Percentiles rank a stretch among this genome's conserved stretches.
Conservation (phyloP, 352 stramenopile species). For the Globisporangium spinosum region DNA sequence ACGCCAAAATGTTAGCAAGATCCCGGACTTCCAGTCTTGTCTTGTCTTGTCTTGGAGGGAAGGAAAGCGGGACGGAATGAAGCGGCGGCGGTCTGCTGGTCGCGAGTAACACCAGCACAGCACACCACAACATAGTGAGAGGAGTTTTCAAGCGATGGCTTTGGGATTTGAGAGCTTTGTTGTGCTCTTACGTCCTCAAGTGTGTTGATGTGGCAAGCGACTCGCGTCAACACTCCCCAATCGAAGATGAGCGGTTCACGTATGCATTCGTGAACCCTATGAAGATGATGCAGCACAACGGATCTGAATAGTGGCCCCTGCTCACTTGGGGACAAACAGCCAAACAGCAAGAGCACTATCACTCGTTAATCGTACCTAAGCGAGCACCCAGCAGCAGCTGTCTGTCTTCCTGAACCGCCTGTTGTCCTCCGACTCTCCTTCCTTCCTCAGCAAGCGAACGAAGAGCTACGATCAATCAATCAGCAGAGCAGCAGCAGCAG, state of each 20-base stretch:
- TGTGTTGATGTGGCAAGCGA: not conserved
- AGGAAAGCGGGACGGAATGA: not conserved
- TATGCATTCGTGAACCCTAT: not conserved
- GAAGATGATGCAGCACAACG: not conserved
- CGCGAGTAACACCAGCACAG: not conserved
- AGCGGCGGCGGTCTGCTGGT: not conserved
- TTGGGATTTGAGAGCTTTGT: not conserved
- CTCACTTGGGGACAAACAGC: not conserved
- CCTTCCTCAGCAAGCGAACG: not conserved
- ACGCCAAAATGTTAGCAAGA: too few relatives aligned
- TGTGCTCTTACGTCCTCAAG: not conserved
- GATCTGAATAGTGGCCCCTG: slow-evolving; percentile 1
- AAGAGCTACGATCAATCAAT: not conserved
- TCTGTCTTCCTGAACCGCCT: not conserved
- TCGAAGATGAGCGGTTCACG: too few relatives aligned
- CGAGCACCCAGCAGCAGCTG: not conserved
- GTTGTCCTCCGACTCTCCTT: slow-evolving; percentile 9
- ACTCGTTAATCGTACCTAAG: not conserved
- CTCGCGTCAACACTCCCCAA: not conserved
- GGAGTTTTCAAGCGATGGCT: not conserved
- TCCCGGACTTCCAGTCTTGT: too few relatives aligned
- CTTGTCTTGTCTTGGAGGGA: too few relatives aligned
- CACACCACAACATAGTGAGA: not conserved
- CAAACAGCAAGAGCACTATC: not conserved
- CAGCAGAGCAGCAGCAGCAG: not conserved